Base-by-base conservation (phyloP, 768 basidiomycete species). In the Suillus ampliporus region DNA sequence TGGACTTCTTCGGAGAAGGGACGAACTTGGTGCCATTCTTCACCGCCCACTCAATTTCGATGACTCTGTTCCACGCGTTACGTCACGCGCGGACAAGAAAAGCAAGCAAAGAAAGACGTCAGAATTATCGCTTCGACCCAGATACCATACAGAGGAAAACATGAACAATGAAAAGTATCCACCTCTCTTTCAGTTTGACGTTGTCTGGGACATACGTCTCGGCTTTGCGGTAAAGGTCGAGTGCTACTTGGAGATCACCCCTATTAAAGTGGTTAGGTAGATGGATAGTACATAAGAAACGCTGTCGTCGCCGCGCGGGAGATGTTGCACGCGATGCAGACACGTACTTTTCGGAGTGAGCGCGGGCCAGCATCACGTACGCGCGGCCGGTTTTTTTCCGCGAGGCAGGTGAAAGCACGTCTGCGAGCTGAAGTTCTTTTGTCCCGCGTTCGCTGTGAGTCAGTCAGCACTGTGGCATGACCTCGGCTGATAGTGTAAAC, bases 141-240 rank as follows among this genome's bases (percentile, higher is more conserved):
- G 82, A 83, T 72, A 84, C 68, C 76, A 82, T 82, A 81, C 82
- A 82, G 73, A 87, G 77, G 72, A 87, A 88, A 72, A 89, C 83
- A 75, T 86, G 79, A 72, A 87, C 75, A 75, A 89, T 77, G 75
- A 88, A 89, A 80, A 86, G 83, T 82, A 88, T 88, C 84, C 83
- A 94, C 93, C 93, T 90, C 82, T 91, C 91, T 84, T 88, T 86
- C 54, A 95, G 82, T 74, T 92, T 94, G 76, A 86, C 74, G 71
- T 95, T 94, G 62, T 92, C 89, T n/a, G 93, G 92, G 53, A 93
- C 91, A 67, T 93, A 94, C 6, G 82, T 82, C 73, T 89, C 89
- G 21, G 92, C 92, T 68, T 91, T 90, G 71, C 88, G 87, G 72
- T 94, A 95, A 17, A 94, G 83, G 60, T 92, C 89, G 43, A 95